Percentiles rank a stretch among this genome's conserved stretches.
Evolutionary conservation across 2,329 filamentous ascomycete genomes (phyloP).

Genomic region (Magnaporthales sp.): DNA sequence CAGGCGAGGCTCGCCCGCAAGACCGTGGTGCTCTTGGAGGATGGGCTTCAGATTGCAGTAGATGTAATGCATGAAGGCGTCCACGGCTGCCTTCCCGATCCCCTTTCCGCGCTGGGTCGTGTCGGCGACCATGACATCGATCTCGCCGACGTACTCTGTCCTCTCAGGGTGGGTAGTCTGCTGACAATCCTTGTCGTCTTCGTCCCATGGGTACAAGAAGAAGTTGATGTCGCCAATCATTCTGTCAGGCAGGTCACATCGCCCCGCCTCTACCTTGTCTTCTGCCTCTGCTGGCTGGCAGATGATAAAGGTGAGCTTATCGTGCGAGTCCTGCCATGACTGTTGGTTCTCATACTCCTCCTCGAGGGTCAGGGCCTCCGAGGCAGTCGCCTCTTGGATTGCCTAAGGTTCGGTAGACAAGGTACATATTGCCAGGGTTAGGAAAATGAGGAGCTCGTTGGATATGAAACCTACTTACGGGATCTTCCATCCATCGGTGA

Average conservation of each 20-base stretch:
- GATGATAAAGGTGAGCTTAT: constrained; percentile 90
- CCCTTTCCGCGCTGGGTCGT: constrained; percentile 49
- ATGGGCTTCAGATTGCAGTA: constrained; percentile 42
- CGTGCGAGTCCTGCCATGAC: constrained; percentile 72
- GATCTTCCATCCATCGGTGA: constrained; percentile 86
- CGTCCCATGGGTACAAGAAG: constrained; percentile 59
- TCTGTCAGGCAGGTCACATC: constrained; percentile 41
- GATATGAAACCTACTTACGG: constrained; percentile 31
- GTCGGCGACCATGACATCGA: constrained; percentile 80
- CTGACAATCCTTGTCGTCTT: constrained; percentile 30
- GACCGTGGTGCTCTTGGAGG: constrained; percentile 40
- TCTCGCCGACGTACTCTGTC: constrained; percentile 49
- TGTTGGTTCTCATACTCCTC: constrained; percentile 87
- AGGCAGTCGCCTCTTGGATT: constrained; percentile 78
- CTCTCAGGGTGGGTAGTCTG: constrained; percentile 13
- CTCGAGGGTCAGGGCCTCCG: constrained; percentile 65
- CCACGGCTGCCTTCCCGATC: constrained; percentile 55
- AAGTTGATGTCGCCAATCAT: constrained; percentile 76
- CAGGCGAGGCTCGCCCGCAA: constrained; percentile 9
- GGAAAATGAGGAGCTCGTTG: background rate
- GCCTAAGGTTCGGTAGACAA: constrained; percentile 35
- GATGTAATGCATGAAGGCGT: constrained; percentile 64
- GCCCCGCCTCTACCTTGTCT: constrained; percentile 21
- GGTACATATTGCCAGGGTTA: background rate
- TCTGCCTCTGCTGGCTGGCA: constrained; percentile 41